Evolutionary conservation across 2,329 filamentous ascomycete genomes (phyloP).

Genomic region (Neonectria hederae): DNA sequence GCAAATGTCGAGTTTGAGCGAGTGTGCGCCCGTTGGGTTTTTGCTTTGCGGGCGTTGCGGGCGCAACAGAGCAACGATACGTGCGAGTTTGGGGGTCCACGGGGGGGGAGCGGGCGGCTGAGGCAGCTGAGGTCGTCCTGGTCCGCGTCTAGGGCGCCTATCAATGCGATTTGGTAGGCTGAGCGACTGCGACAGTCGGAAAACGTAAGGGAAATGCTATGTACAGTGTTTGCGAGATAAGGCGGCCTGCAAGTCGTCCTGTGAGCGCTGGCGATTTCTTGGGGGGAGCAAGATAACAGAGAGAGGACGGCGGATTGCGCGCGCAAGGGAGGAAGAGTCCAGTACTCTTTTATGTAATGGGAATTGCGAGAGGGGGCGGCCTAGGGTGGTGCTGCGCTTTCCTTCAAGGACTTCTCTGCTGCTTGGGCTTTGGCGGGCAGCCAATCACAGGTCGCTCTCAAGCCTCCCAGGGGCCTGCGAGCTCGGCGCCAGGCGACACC

Average conservation of each 20-base stretch:
- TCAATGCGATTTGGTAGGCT: conserved; percentile 41
- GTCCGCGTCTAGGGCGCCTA: conserved; percentile 45
- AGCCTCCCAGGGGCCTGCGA: conserved; percentile 10
- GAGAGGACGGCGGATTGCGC: conserved; percentile 31
- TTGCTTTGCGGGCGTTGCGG: conserved; percentile 50
- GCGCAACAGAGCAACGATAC: conserved; percentile 45
- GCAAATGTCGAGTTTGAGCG: conserved; percentile 42
- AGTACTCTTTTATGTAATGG: conserved; percentile 53
- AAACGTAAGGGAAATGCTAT: conserved; percentile 45
- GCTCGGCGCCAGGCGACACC: conserved; percentile 23
- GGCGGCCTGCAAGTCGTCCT: conserved; percentile 41
- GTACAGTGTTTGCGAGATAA: conserved; percentile 42
- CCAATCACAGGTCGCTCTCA: conserved; percentile 30
- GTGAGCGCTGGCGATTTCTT: conserved; percentile 37
- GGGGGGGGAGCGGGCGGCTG: conserved; percentile 36
- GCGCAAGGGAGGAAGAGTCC: conserved; percentile 43
- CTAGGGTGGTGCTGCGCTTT: conserved; percentile 30
- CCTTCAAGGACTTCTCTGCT: conserved; percentile 32
- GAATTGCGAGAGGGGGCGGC: conserved; percentile 46
- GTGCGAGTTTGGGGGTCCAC: conserved; percentile 44
- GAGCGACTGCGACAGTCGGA: conserved; percentile 19
- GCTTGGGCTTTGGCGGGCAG: conserved; percentile 17
- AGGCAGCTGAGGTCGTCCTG: conserved; percentile 15
- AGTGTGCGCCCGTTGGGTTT: conserved; percentile 49
- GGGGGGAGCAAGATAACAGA: conserved; percentile 46